Percentiles rank a stretch among this genome's conserved stretches.
Conservation (phyloP, 805 yeast species). For the Candida vaughaniae region DNA sequence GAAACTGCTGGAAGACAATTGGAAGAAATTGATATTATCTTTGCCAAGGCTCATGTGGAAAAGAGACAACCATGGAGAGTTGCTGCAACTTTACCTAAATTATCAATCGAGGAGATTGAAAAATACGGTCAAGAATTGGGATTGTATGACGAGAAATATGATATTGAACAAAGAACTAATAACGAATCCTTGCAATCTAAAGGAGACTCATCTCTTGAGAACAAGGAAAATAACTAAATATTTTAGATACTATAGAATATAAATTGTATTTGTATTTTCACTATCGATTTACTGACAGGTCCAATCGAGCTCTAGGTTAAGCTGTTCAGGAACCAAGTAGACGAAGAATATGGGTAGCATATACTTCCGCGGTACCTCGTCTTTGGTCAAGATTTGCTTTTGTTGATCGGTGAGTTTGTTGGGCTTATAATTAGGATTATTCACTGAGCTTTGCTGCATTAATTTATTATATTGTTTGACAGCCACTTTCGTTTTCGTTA, state of each 20-base stretch:
- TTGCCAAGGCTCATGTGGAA: constrained; percentile 59
- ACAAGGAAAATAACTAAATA: constrained; percentile 1
- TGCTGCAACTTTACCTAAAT: constrained; percentile 60
- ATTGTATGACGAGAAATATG: constrained; percentile 44
- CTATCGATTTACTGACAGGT: constrained; percentile 3
- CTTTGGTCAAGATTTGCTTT: constrained; percentile 1
- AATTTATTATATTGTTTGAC: constrained; percentile 13
- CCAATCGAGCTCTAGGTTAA: constrained; percentile 6
- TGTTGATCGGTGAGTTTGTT: background rate
- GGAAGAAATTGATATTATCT: constrained; percentile 54
- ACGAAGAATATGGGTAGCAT: constrained; percentile 12
- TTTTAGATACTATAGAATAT: constrained; percentile 1
- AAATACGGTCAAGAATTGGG: constrained; percentile 58
- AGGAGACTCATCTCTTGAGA: constrained; percentile 4
- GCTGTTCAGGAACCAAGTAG: constrained; percentile 8
- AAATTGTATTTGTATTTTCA: background rate
- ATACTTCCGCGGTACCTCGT: constrained; percentile 2
- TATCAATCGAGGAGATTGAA: constrained; percentile 54
- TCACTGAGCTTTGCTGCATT: constrained; percentile 8
- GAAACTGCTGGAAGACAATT: constrained; percentile 44
- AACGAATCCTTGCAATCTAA: constrained; percentile 4
- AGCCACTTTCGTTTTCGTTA: constrained; percentile 9
- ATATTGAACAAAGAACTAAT: constrained; percentile 12
- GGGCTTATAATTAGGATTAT: constrained; percentile 7
- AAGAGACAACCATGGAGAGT: constrained; percentile 59